Percentiles rank a stretch among this genome's conserved stretches.
Evolutionary conservation across 805 yeast genomes (phyloP).

Genomic region (Wickerhamiella parazyma): DNA sequence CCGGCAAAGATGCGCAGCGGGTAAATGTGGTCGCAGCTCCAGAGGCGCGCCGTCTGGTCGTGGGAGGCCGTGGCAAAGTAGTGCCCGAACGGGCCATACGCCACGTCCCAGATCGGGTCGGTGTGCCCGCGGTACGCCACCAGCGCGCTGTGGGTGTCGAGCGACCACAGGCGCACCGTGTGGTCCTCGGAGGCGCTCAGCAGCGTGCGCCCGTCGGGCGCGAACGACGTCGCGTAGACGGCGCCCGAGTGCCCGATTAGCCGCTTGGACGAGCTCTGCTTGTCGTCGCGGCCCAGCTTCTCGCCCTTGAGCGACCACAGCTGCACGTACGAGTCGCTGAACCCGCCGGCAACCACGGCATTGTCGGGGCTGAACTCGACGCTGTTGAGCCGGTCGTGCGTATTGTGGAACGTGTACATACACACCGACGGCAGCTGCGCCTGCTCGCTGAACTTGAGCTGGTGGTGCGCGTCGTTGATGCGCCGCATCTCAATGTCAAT

Average conservation of each 20-base stretch:
- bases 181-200: slow-evolving; percentile 82
- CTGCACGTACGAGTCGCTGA: slow-evolving; percentile 80
- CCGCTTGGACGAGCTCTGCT: slow-evolving; percentile 28
- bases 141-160: slow-evolving; percentile 76
- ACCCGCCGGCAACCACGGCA: slow-evolving; percentile 82
- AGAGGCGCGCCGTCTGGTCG: slow-evolving; percentile 91
- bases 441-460: slow-evolving; percentile 53
- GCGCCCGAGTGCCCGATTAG: slow-evolving; percentile 91
- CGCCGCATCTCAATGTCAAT: slow-evolving; percentile 63
- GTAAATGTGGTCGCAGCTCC: slow-evolving; percentile 97
- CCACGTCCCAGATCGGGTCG: slow-evolving; percentile 96
- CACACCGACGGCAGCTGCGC: slow-evolving; percentile 87
- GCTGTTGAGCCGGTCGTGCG: slow-evolving; percentile 77
- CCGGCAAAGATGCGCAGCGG: slow-evolving; percentile 96
- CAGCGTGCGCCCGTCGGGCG: slow-evolving; percentile 76
- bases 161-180: slow-evolving; percentile 85
- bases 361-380: slow-evolving; percentile 79
- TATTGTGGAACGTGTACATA: slow-evolving; percentile 95
- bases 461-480: slow-evolving; percentile 70
- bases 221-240: slow-evolving; percentile 77
- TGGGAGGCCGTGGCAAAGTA: slow-evolving; percentile 97
- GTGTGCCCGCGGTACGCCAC: slow-evolving; percentile 95
- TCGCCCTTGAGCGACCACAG: slow-evolving; percentile 91
- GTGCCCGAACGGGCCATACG: slow-evolving; percentile 89
- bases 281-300: slow-evolving; percentile 36